Evolutionary conservation across 768 basidiomycete genomes (phyloP), one percentile per base, ranked within the genome.

Genomic region (Auricularia auricula-judae): DNA sequence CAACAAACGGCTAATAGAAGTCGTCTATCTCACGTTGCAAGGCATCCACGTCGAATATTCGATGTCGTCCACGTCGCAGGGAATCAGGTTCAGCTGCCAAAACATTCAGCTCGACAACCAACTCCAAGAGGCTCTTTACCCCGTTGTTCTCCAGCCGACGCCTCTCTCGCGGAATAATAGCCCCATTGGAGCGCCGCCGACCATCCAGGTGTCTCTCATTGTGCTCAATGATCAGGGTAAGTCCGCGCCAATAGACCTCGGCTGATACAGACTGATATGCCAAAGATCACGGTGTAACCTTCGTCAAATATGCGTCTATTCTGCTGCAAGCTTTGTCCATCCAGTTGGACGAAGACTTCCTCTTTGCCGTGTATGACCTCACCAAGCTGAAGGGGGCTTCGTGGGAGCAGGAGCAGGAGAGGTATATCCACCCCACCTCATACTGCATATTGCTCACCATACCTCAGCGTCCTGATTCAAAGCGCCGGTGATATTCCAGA

Each of bases 51-150:
- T 98, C 66, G 91, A 93, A 69, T 98, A 95, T 74, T 83, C 81
- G 51, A 84, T 89, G 70, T 95, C 87, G 71, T 76, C 82, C 0
- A 80, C 87, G 43, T 87, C 91, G 4, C 92, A 95, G 70, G 83
- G 90, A 1, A 79, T 94, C 63, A 91, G 84, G 60, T 44, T 98
- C 42, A 84, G 88, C 7, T 89, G 88, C 71, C 91, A 89, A n/a
- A 86, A 82, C 69, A 80, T 99, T 11, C 95, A 98, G 73, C 83
- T 98, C 65, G 97, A 99, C 76, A 99, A 98, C 72, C 97, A 99
- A 72, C 83, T 99, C 12, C 96, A 98, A 66, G 97, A 98, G 65
- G 95, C 93, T 18, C 72, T 95, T 12, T 99, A 87, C 78, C 94
- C 97, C 2, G 94, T 98, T 64, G 86, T 98, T 64, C 79, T 98